Percentiles rank a stretch among this genome's conserved stretches.
Conservation (phyloP, 352 stramenopile species). For the Phytophthora pseudosyringae region DNA sequence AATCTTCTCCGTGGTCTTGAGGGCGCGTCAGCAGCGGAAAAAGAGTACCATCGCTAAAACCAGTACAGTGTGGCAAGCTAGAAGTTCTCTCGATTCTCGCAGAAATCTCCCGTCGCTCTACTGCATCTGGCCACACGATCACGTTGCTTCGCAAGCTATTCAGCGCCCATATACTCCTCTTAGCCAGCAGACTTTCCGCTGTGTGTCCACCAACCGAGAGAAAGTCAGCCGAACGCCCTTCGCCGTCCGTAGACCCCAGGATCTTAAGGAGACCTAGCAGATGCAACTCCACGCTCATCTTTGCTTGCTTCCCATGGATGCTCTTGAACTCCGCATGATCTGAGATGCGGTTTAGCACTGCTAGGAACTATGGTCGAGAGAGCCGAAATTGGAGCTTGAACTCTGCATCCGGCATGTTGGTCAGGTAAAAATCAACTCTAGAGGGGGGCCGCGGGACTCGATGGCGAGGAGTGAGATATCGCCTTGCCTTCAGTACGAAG, state of each 20-base stretch:
- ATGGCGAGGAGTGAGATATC: background rate
- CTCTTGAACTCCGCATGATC: background rate
- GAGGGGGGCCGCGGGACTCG: background rate
- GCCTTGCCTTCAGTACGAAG: background rate
- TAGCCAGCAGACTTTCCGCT: background rate
- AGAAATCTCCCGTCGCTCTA: background rate
- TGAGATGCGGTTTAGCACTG: background rate
- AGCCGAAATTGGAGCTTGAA: slow-evolving; percentile 2
- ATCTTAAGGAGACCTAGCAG: background rate
- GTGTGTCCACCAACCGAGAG: background rate
- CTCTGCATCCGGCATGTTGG: background rate
- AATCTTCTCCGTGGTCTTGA: background rate
- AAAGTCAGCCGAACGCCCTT: slow-evolving; percentile 1
- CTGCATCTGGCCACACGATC: background rate
- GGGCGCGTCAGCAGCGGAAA: background rate
- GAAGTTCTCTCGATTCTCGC: background rate
- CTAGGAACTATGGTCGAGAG: background rate
- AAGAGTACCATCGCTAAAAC: background rate
- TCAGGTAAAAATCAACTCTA: background rate
- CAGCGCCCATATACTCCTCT: background rate
- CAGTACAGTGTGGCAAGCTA: background rate
- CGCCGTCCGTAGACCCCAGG: background rate
- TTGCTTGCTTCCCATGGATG: background rate
- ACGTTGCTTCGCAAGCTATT: background rate
- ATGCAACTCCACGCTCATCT: background rate